Evolutionary conservation across 192 early-diverging fungal genomes (phyloP).

Genomic region (Coemansia sp.): DNA sequence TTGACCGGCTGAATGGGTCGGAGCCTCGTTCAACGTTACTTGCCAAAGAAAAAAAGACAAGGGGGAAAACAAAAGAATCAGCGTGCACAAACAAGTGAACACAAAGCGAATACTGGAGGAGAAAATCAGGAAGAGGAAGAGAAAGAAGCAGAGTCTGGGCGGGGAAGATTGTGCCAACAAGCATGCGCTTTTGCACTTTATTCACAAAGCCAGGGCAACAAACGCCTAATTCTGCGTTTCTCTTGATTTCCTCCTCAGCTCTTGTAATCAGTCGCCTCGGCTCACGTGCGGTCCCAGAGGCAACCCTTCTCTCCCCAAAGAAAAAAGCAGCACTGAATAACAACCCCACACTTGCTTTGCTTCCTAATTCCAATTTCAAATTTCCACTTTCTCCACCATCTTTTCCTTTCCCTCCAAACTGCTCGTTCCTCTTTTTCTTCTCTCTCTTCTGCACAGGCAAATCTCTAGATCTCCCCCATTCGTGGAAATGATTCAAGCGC

Average conservation of each 20-base stretch:
- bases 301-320: background rate
- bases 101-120: too few relatives aligned
- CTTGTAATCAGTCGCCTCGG: too few relatives aligned
- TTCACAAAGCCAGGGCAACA: too few relatives aligned
- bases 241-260: too few relatives aligned
- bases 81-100: background rate
- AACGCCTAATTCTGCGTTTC: too few relatives aligned
- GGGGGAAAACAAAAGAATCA: background rate
- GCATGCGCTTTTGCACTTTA: too few relatives aligned
- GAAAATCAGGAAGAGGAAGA: background rate
- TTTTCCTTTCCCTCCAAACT: background rate
- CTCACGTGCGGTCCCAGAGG: too few relatives aligned
- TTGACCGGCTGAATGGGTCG: too few relatives aligned
- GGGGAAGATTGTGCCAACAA: too few relatives aligned
- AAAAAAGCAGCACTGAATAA: background rate
- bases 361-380: background rate
- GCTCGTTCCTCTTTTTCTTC: background rate
- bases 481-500: conserved; percentile 54
- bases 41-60: background rate
- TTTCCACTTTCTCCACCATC: background rate
- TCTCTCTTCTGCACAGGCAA: background rate
- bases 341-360: background rate
- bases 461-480: background rate
- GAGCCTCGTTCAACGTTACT: too few relatives aligned
- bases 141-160: background rate